phyloP scores from a whole-genome alignment of 305 asterid genomes.

The Withania somnifera region DNA sequence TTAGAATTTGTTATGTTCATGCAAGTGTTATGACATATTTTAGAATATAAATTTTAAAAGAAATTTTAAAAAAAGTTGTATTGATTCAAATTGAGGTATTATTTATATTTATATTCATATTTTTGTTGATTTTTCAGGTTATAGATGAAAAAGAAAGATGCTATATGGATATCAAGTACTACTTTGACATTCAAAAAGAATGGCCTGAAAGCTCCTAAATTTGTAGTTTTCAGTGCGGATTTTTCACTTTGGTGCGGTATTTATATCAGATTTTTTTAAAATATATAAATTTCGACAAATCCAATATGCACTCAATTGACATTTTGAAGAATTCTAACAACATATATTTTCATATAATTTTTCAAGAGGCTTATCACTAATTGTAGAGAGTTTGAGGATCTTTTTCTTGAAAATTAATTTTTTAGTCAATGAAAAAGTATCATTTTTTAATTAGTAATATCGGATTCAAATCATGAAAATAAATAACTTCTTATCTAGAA shows the following conservation, averaged over 20 bases:
- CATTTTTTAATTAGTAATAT: not conserved
- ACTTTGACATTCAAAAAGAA: conserved; percentile 33
- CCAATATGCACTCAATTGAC: too few species aligned
- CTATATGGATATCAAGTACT: conserved; percentile 35
- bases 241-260: too few species aligned
- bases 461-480: not conserved
- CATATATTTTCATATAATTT: too few species aligned
- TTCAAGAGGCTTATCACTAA: not conserved
- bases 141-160: conserved; percentile 23
- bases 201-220: conserved; percentile 23
- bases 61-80: too few species aligned
- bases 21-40: too few species aligned
- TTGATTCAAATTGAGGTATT: not conserved
- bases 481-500: not conserved
- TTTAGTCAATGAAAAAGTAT: not conserved
- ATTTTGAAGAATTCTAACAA: too few species aligned
- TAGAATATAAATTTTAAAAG: too few species aligned
- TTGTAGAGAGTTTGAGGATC: not conserved
- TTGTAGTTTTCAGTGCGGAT: not conserved
- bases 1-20: not conserved
- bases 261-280: too few species aligned
- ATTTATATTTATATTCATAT: too few species aligned
- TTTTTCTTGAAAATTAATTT: not conserved
- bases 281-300: too few species aligned
- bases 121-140: conserved; percentile 9